Base-by-base conservation (phyloP, 257 asterid species). In the Salvia rosmarinus region DNA sequence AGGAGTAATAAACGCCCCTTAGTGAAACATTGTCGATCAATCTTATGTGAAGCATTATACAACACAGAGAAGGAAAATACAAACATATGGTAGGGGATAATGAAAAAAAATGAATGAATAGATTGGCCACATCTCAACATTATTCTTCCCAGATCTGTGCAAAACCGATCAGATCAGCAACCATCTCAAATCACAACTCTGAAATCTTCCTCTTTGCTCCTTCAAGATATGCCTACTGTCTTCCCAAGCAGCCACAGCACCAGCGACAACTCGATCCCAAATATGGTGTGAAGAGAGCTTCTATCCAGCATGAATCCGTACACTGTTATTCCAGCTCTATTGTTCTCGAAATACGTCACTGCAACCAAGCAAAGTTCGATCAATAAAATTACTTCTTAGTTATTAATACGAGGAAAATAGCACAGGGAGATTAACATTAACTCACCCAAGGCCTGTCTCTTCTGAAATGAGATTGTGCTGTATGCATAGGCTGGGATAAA, bases 201-300 rank as follows among this genome's bases (percentile, higher is more conserved):
- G 16, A 39, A 59, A 7, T 8, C 49, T 35, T 1, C 21, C 37
- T 40, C 9, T 4, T 63, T 40, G 51, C 52, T 19, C 17, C 19
- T 63, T 85, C 80, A 92, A 69, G 90, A 89, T 75, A 86, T 84
- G 44, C 90, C 96, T 0, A 95, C 46, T 0, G 98, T 95, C 86
- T 95, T 95, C 9, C 99, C 99, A 8, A 91, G 99, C 73, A 89
- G 82, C 99, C 99, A 95, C 10, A 91, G 97, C 2, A 95, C 90
- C 19, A 95, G 82, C 3, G 97, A 85, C 21, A 95, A 70, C 83
- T 95, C 96, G 42, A 95, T 74, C 23, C 98, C 96, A 20, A 95
- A 88, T 42, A 95, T 85, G 61, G 96, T 83, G 81, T 88, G 93
- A n/a, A 95, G 90, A 13, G 88, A 83, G 14, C 84, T 78, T 76